phyloP scores from a whole-genome alignment of 345 rosid genomes.

The Syzygium oleosum region DNA sequence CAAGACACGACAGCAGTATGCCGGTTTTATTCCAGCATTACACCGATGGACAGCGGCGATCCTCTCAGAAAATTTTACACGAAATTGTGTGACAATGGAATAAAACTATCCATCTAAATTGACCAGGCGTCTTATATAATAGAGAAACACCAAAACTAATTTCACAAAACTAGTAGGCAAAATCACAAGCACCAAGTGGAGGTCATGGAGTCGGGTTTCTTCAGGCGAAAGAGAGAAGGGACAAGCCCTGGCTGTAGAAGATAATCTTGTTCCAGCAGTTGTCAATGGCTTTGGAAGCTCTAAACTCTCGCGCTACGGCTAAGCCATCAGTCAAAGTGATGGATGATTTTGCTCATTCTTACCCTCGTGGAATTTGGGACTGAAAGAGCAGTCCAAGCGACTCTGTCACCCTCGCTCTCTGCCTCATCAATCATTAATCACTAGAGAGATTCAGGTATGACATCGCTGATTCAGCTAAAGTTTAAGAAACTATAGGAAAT shows the following conservation, averaged over 20 bases:
- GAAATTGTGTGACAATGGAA: not conserved
- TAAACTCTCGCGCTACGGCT: not conserved
- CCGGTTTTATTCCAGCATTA: not conserved
- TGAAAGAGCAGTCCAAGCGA: not conserved
- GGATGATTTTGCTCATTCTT: not conserved
- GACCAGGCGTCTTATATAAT: too few relatives aligned
- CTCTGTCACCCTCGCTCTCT: not conserved
- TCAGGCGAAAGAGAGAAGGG: not conserved
- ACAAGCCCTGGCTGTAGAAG: not conserved
- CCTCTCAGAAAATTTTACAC: not conserved
- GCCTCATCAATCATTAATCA: not conserved
- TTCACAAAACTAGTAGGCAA: not conserved
- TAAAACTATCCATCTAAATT: not conserved
- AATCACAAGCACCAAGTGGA: not conserved
- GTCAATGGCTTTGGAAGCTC: not conserved
- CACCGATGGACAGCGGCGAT: not conserved
- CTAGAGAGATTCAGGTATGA: not conserved
- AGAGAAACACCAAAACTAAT: too few relatives aligned
- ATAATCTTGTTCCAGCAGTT: not conserved
- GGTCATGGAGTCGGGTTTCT: not conserved
- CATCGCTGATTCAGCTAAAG: not conserved
- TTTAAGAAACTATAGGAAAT: not conserved
- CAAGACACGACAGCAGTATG: rapidly evolving
- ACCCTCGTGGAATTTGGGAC: not conserved
- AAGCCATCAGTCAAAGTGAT: not conserved